Percentiles rank a stretch among this genome's conserved stretches.
phyloP scores from a whole-genome alignment of 768 basidiomycete genomes.

The Tulasnella sp. region DNA sequence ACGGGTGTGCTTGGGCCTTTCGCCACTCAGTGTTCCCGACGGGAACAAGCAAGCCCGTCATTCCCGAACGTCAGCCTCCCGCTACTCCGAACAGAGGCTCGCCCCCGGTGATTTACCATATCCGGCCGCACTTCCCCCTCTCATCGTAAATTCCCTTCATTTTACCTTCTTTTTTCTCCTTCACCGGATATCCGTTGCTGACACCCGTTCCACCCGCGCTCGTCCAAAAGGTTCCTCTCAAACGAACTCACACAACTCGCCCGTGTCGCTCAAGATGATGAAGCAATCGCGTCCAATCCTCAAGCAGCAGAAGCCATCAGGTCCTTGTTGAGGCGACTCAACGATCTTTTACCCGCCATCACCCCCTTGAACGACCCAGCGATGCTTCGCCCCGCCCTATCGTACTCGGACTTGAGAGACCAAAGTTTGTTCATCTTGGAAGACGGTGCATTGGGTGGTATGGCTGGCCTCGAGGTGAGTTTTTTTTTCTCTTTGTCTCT shows the following conservation, averaged over 20 bases:
- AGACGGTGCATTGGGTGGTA: slow-evolving; percentile 21
- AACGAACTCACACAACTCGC: slow-evolving; percentile 15
- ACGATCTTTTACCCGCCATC: slow-evolving; percentile 11
- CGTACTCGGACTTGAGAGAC: slow-evolving; percentile 21
- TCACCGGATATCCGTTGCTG: slow-evolving; percentile 2
- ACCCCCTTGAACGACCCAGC: slow-evolving; percentile 17
- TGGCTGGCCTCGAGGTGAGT: slow-evolving; percentile 24
- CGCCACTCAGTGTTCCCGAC: background rate
- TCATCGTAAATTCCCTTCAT: slow-evolving; percentile 1
- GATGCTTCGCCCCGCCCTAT: slow-evolving; percentile 12
- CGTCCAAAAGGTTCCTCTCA: slow-evolving; percentile 13
- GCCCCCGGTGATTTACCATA: slow-evolving; percentile 2
- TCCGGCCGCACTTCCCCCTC: background rate
- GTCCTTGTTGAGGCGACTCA: background rate
- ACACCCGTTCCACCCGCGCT: background rate
- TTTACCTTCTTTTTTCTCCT: background rate
- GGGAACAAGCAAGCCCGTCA: background rate
- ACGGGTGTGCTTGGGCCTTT: background rate
- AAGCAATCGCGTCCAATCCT: background rate
- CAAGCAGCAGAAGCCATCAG: background rate
- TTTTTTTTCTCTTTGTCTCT: background rate
- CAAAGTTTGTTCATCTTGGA: slow-evolving; percentile 15
- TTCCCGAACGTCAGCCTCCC: slow-evolving; percentile 4
- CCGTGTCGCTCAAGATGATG: slow-evolving; percentile 13
- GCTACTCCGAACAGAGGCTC: slow-evolving; percentile 1